A percentile compares a stretch with the other conserved stretches of the same genome.
Conservation (phyloP, 1,139 yeast genomes). For the Candida pseudoviswanathii region DNA sequence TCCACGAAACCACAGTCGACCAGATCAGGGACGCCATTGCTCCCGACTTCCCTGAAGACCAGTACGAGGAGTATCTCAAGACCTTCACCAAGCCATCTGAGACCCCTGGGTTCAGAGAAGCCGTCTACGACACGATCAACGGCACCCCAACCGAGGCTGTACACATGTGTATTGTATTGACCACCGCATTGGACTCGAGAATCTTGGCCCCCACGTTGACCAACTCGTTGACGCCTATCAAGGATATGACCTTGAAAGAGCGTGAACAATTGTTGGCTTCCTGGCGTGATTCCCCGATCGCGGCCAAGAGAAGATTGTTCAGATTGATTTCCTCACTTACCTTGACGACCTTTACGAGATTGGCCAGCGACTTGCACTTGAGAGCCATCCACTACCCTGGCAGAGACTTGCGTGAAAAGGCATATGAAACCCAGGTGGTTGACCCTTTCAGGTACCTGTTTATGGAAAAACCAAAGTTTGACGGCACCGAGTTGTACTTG, state of each 20-base stretch:
- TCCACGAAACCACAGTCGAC: conserved; percentile 37
- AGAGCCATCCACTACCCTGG: conserved; percentile 40
- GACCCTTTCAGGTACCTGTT: conserved; percentile 34
- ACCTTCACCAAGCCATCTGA: conserved; percentile 33
- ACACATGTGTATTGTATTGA: conserved; percentile 26
- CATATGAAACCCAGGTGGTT: conserved; percentile 30
- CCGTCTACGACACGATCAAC: conserved; percentile 20
- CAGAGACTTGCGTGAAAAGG: conserved; percentile 28
- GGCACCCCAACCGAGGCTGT: conserved; percentile 21
- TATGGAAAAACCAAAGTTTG: conserved; percentile 33
- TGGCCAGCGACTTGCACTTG: conserved; percentile 37
- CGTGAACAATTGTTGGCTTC: conserved; percentile 30
- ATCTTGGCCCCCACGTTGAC: conserved; percentile 41
- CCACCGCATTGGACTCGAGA: conserved; percentile 32
- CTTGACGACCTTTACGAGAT: conserved; percentile 23
- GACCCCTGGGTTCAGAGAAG: conserved; percentile 28
- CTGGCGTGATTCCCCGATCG: conserved; percentile 44
- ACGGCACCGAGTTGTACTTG: conserved; percentile 35
- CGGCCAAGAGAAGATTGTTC: conserved; percentile 31
- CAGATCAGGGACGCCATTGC: conserved; percentile 29
- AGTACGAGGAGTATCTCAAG: conserved; percentile 35
- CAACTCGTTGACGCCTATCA: conserved; percentile 32
- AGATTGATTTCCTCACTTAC: conserved; percentile 27
- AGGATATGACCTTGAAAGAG: conserved; percentile 39
- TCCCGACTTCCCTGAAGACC: conserved; percentile 29